phyloP scores from a whole-genome alignment of 2,329 filamentous ascomycete species.

The Diaporthe amygdali region DNA sequence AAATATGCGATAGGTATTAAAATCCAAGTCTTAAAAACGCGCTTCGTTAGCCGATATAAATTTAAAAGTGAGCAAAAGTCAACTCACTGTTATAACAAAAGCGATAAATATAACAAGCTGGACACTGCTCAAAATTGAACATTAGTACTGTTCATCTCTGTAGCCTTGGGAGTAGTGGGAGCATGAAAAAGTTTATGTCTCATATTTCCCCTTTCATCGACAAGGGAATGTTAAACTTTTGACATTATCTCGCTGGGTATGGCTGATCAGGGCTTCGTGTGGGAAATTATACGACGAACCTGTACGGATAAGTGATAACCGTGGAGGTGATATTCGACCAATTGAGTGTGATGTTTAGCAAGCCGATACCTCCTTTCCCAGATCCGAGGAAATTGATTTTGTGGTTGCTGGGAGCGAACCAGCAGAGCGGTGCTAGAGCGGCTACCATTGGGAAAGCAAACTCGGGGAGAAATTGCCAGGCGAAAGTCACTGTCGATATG shows the following conservation, averaged over 20 bases:
- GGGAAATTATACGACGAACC: background rate
- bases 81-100: slow-evolving; percentile 24
- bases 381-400: slow-evolving; percentile 30
- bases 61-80: background rate
- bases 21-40: slow-evolving; percentile 26
- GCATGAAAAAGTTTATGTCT: background rate
- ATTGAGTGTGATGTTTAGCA: slow-evolving; percentile 29
- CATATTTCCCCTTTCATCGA: too few species aligned
- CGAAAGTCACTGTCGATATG: slow-evolving; percentile 19
- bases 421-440: slow-evolving; percentile 29
- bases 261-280: background rate
- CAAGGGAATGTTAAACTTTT: too few species aligned
- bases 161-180: background rate
- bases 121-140: background rate
- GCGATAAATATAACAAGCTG: slow-evolving; percentile 28
- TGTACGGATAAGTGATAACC: slow-evolving; percentile 29
- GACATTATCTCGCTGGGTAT: background rate
- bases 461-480: slow-evolving; percentile 30
- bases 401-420: slow-evolving; percentile 29
- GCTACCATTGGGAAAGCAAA: slow-evolving; percentile 28
- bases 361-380: slow-evolving; percentile 26
- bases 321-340: slow-evolving; percentile 31
- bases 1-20: slow-evolving; percentile 30
- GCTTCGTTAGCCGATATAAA: background rate
- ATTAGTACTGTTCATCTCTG: background rate